Evolutionary conservation across 257 asterid species (phyloP), one percentile per base, ranked within the genome.

Genomic region (Solanum bukasovii): DNA sequence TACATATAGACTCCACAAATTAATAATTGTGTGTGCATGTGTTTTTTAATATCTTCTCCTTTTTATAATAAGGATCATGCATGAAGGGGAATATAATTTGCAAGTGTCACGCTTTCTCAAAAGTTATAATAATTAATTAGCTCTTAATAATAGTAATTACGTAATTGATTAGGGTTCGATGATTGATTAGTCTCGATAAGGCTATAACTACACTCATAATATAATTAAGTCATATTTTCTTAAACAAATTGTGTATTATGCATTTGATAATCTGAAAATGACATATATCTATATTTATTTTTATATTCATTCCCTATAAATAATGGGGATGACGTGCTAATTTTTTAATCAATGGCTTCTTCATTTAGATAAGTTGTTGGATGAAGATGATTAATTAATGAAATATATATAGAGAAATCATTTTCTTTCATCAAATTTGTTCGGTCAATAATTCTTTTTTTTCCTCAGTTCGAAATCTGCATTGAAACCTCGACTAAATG

Each of bases 51-150:
- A 9, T 35, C 29, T 44, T 21, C 37, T 59, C 13, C 63, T 42
- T 78, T 25, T 46, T 59, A 21, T 61, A 8, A 27, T 46, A 29
- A 18, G 86, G 31, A 79, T 40, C 61, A 77, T 46, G 18, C 65
- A 82, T 49, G 5, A 59, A 59, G 27, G 71, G 59, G 29, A 29
- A 49, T 46, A 46, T 46, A 46, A 46, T 18, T 49, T 82, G 13
- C 44, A 31, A 49, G 40, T 40, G 70, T 82, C 70, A 82, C 86
- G 86, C 31, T 82, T 46, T 49, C 70, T 49, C 68, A 81, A 46
- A 81, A 81, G 68, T 46, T 81, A 5, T 13, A 42, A 46, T 13
- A 46, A 46, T 81, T 81, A 14, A 81, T 29, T 82, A 82, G 86
- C 86, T 29, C 29, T 29, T 27, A 42, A 44, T 44, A 46, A 5